phyloP scores from a whole-genome alignment of 768 basidiomycete genomes.

The Pulveroboletus sp. region DNA sequence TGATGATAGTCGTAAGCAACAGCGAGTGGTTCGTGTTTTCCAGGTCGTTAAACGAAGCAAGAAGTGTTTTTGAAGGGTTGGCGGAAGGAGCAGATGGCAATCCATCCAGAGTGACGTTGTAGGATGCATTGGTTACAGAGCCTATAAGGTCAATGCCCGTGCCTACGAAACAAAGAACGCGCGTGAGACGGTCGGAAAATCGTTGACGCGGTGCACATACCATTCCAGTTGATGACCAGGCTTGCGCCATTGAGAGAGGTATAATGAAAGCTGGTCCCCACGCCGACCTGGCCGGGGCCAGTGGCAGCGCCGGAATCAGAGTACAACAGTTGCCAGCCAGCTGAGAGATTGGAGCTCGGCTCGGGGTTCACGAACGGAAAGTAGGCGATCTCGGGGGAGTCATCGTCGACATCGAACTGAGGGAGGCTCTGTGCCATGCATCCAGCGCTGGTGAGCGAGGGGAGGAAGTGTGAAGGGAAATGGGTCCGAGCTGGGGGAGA shows the following conservation, averaged over 20 bases:
- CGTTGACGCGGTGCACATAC: slow-evolving; percentile 37
- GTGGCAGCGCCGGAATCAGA: slow-evolving; percentile 45
- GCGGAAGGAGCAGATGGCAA: slow-evolving; percentile 22
- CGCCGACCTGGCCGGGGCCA: slow-evolving; percentile 41
- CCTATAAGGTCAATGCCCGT: slow-evolving; percentile 62
- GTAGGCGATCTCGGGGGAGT: slow-evolving; percentile 61
- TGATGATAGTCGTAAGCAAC: slow-evolving; percentile 46
- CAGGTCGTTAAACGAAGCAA: slow-evolving; percentile 49
- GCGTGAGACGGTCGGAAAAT: not conserved
- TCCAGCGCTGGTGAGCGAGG: slow-evolving; percentile 23
- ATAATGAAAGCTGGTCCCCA: slow-evolving; percentile 56
- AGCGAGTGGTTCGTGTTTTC: slow-evolving; percentile 50
- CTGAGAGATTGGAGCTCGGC: slow-evolving; percentile 42
- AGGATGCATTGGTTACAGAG: slow-evolving; percentile 41
- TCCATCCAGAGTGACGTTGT: slow-evolving; percentile 53
- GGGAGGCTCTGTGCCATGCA: slow-evolving; percentile 27
- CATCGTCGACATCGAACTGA: slow-evolving; percentile 56
- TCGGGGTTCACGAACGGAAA: slow-evolving; percentile 56
- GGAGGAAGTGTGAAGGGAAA: slow-evolving; percentile 4
- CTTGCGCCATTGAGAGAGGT: slow-evolving; percentile 59
- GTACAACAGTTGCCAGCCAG: slow-evolving; percentile 71
- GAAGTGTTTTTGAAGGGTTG: slow-evolving; percentile 29
- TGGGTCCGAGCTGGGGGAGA: slow-evolving; percentile 8
- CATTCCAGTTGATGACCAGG: slow-evolving; percentile 56
- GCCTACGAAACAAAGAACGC: slow-evolving; percentile 48